These are phyloP conservation scores for Saccharomycopsis hybrid DNA, from an alignment of 1,139 yeast species.

Conservation along the genomic window DNA sequence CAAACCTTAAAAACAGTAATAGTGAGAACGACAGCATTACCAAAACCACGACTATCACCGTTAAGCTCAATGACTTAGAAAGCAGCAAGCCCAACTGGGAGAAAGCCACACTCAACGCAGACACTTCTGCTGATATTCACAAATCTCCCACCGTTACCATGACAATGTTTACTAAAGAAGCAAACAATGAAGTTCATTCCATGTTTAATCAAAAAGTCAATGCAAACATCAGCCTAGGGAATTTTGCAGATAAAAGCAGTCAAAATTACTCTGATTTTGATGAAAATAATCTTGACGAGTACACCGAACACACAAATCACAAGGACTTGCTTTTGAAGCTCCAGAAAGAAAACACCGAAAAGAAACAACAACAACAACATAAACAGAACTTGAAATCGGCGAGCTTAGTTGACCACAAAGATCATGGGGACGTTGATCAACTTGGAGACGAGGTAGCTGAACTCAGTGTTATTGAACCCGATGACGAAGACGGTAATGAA, in stretches of 20 bases:
- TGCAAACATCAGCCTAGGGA: background rate
- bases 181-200: slow-evolving; percentile 64
- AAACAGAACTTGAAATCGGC: too few species aligned
- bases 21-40: too few species aligned
- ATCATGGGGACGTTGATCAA: slow-evolving; percentile 2
- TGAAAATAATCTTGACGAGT: slow-evolving; percentile 12
- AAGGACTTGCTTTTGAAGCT: too few species aligned
- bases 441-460: slow-evolving; percentile 15
- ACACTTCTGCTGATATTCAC: slow-evolving; percentile 16
- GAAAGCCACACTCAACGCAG: too few species aligned
- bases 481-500: too few species aligned
- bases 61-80: background rate
- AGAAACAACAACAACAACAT: too few species aligned
- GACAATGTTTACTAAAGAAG: slow-evolving; percentile 70
- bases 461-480: slow-evolving; percentile 6
- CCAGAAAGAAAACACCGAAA: too few species aligned
- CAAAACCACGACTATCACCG: background rate
- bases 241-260: background rate
- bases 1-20: background rate
- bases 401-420: too few species aligned
- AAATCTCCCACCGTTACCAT: slow-evolving; percentile 63
- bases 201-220: slow-evolving; percentile 75
- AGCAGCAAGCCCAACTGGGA: background rate
- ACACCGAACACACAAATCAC: slow-evolving; percentile 13
- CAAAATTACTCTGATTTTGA: too few species aligned